Base-by-base conservation (phyloP, 768 basidiomycete species). In the Lactarius akahatsu region DNA sequence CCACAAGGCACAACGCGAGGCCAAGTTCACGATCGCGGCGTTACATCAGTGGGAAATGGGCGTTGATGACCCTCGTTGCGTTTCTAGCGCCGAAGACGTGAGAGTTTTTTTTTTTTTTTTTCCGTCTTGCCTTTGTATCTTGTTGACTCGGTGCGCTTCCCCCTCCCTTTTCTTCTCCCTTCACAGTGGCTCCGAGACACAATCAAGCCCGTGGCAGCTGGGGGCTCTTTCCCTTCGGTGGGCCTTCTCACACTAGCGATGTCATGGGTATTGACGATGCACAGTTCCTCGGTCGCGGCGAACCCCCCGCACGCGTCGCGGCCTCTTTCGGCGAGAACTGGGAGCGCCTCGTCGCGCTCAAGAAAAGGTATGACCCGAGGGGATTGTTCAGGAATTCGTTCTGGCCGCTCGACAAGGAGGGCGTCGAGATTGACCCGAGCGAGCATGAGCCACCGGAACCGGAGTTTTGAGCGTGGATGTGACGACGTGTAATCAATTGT, bases 1-100 rank as follows among this genome's bases (percentile, higher is more conserved):
- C 16, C 92, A 93, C 3, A 87, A 87, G 73, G 80, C 83, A 13
- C 91, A 93, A 72, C 87, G 94, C 57, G 83, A 93, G 74, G 89
- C 91, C 0, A 75, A 83, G 10, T 96, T 94, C 77, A 94, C 91
- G 2, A 86, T 96, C 62, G 90, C 92, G 3, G 94, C 94, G 20
- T 80, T 96, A 30, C 94, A 96, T 75, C 94, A 96, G 74, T 96
- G 94, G 94, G 90, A 92, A 67, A 88, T 94, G 78, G 84, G 88
- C 36, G 78, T 90, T 52, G 85, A 90, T 68, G 94, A 96, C 73
- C 85, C 87, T 54, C 80, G 85, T n/a, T 96, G 94, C 69, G 81
- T 93, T 55, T 81, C 81, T 60, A 88, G 92, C 50, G 94, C 93
- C 18, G 92, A 95, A 76, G 88, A 90, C 77, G 90, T 89, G 63